Conservation (phyloP, 2,329 filamentous ascomycete genomes). For the Metarhizium rileyi region DNA sequence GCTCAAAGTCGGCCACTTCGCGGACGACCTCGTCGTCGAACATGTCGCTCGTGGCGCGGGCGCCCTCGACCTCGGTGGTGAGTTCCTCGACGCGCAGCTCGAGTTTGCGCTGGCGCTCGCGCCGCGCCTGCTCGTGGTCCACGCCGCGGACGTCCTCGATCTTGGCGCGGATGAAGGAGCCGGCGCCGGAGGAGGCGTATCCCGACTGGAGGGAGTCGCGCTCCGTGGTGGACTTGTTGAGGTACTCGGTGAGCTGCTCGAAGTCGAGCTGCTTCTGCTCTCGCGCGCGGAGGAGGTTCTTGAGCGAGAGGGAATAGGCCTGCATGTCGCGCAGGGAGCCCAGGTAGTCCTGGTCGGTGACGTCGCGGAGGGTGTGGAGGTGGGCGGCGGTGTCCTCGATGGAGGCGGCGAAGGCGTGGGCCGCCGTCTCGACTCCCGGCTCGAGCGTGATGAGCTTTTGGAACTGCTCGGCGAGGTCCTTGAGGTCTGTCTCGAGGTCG, state of each 20-base stretch:
- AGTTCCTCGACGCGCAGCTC: constrained; percentile 90
- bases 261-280: constrained; percentile 98
- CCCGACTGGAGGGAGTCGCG: constrained; percentile 67
- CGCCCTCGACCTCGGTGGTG: constrained; percentile 77
- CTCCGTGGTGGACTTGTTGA: constrained; percentile 81
- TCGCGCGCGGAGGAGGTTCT: constrained; percentile 78
- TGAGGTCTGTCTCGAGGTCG: constrained; percentile 80
- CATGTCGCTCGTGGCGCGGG: constrained; percentile 77
- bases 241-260: constrained; percentile 90
- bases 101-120: constrained; percentile 79
- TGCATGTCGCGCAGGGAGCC: constrained; percentile 92
- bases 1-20: constrained; percentile 88
- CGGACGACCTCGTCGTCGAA: constrained; percentile 95
- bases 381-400: constrained; percentile 76
- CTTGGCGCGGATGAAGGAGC: constrained; percentile 85
- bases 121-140: constrained; percentile 84
- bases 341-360: constrained; percentile 93
- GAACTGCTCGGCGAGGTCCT: constrained; percentile 87
- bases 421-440: constrained; percentile 69
- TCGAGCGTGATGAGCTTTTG: constrained; percentile 86
- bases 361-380: constrained; percentile 72
- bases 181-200: constrained; percentile 45
- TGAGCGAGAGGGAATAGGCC: constrained; percentile 80
- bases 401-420: constrained; percentile 78
- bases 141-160: constrained; percentile 95